Percentiles rank a stretch among this genome's conserved stretches.
These are phyloP conservation scores for Microcyclosporella mali DNA, from an alignment of 2,329 filamentous ascomycete genomes.

Conservation along the genomic window DNA sequence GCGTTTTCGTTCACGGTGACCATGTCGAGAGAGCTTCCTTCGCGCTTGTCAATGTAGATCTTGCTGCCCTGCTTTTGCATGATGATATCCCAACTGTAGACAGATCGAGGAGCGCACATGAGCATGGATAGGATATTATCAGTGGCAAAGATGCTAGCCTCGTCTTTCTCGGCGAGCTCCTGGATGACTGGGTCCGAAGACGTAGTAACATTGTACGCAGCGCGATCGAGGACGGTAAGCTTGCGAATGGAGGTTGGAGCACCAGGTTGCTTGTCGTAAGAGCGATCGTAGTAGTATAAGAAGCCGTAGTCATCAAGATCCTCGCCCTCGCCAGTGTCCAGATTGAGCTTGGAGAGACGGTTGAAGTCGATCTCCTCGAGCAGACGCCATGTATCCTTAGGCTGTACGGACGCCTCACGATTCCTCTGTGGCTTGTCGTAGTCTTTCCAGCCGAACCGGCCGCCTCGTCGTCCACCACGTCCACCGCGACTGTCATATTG, in stretches of 20 bases:
- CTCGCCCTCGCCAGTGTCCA: constrained; percentile 90
- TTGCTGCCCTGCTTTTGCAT: constrained; percentile 90
- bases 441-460: constrained; percentile 96
- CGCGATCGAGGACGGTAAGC: constrained; percentile 82
- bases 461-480: constrained; percentile 65
- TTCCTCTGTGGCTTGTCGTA: constrained; percentile 97
- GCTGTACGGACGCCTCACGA: constrained; percentile 90
- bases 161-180: constrained; percentile 90
- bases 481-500: constrained; percentile 66
- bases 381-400: constrained; percentile 91
- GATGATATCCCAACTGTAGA: constrained; percentile 98
- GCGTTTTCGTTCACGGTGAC: constrained; percentile 99
- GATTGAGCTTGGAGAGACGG: constrained; percentile 87
- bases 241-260: constrained; percentile 78
- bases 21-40: constrained; percentile 90
- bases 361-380: constrained; percentile 98
- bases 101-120: constrained; percentile 94
- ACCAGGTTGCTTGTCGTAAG: constrained; percentile 87
- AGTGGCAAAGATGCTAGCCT: constrained; percentile 94
- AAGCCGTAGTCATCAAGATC: constrained; percentile 94
- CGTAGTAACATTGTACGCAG: constrained; percentile 96
- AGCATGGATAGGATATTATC: constrained; percentile 98
- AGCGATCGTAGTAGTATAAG: constrained; percentile 96
- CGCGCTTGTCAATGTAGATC: constrained; percentile 98
- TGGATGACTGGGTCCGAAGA: constrained; percentile 95